A percentile compares a stretch with the other conserved stretches of the same genome.
Evolutionary conservation across 2,329 filamentous ascomycete species (phyloP).

Genomic region (Erysiphe pulchra): DNA sequence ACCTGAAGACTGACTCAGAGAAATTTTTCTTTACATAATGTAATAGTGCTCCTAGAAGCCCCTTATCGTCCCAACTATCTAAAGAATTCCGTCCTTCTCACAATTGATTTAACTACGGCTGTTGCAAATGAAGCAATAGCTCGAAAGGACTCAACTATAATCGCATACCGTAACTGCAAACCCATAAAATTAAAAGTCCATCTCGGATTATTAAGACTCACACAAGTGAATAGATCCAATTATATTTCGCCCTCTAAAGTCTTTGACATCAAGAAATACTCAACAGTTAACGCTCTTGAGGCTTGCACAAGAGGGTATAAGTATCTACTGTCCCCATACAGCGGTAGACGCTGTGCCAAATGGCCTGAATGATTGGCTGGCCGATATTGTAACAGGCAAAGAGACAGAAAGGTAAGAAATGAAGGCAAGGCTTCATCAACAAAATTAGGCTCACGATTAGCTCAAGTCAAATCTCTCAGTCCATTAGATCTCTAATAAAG

Average conservation of each 20-base stretch:
- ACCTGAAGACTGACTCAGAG: background rate
- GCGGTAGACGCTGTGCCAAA: slow-evolving; percentile 68
- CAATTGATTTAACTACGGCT: slow-evolving; percentile 70
- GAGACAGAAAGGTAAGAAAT: background rate
- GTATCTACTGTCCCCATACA: slow-evolving; percentile 89
- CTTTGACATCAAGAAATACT: slow-evolving; percentile 56
- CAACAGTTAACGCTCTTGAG: slow-evolving; percentile 70
- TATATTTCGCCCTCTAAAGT: slow-evolving; percentile 83
- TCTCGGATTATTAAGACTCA: background rate
- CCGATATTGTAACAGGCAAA: slow-evolving; percentile 43
- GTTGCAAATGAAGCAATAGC: slow-evolving; percentile 78
- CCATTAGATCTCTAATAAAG: slow-evolving; percentile 8
- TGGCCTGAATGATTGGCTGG: slow-evolving; percentile 85
- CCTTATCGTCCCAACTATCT: slow-evolving; percentile 32
- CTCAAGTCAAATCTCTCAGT: background rate
- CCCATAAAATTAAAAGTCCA: background rate
- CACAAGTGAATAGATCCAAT: slow-evolving; percentile 44
- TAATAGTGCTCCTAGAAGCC: slow-evolving; percentile 39
- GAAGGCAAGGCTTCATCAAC: background rate
- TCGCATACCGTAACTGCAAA: slow-evolving; percentile 52
- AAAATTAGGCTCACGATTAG: background rate
- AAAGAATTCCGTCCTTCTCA: slow-evolving; percentile 47
- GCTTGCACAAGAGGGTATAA: slow-evolving; percentile 65
- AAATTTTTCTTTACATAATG: background rate
- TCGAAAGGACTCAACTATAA: slow-evolving; percentile 48